Evolutionary conservation across 805 yeast species (phyloP).

Genomic region (Teunomyces gatunensis): DNA sequence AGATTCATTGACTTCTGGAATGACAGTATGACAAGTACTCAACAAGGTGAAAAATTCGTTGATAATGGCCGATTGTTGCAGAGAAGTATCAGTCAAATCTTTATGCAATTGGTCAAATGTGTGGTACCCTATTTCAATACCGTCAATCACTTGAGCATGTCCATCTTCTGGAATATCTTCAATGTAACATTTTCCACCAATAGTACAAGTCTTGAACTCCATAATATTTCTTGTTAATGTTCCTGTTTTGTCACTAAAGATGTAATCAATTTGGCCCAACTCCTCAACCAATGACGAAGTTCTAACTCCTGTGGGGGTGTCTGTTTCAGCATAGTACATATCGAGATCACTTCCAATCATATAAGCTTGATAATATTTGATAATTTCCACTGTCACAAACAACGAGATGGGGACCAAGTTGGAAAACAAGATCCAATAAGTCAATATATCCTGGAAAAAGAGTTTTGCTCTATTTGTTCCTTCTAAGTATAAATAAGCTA

Average conservation of each 20-base stretch:
- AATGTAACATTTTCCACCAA: conserved; percentile 88
- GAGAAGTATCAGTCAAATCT: conserved; percentile 44
- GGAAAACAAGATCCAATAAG: conserved; percentile 95
- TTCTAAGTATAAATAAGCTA: conserved; percentile 66
- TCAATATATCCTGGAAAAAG: conserved; percentile 83
- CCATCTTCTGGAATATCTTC: conserved; percentile 90
- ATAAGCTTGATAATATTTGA: conserved; percentile 92
- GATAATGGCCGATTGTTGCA: conserved; percentile 46
- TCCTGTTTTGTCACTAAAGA: conserved; percentile 97
- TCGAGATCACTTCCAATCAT: conserved; percentile 94
- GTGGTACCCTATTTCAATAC: conserved; percentile 76
- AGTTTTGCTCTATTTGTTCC: conserved; percentile 65
- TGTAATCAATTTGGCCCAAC: conserved; percentile 93
- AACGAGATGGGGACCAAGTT: conserved; percentile 96
- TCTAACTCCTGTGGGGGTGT: conserved; percentile 92
- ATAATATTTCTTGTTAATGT: conserved; percentile 92
- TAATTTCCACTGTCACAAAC: conserved; percentile 93
- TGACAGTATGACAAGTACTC: conserved; percentile 96
- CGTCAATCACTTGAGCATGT: conserved; percentile 66
- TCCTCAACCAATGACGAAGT: conserved; percentile 96
- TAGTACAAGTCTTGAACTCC: conserved; percentile 93
- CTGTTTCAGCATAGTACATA: conserved; percentile 81
- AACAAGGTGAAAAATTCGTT: conserved; percentile 78
- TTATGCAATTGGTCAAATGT: conserved; percentile 61
- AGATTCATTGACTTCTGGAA: conserved; percentile 73